A percentile compares a stretch with the other conserved stretches of the same genome.
Conservation (phyloP, 2,329 filamentous ascomycete genomes). For the Stachybotrys chlorohalonatus region DNA sequence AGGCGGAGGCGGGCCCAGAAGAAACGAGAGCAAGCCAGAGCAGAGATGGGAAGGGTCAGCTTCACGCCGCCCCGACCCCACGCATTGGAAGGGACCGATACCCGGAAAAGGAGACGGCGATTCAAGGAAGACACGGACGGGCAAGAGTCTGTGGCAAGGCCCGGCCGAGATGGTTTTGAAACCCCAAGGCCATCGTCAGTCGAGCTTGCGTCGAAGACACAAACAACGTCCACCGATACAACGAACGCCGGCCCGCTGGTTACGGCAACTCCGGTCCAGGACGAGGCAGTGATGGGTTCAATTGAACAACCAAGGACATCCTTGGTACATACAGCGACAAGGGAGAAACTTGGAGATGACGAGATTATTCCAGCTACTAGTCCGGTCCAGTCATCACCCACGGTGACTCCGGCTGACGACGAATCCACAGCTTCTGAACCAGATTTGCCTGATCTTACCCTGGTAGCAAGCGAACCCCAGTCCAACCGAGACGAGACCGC, state of each 20-base stretch:
- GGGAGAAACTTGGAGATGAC: constrained; percentile 7
- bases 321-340: constrained; percentile 5
- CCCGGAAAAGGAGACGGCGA: constrained; percentile 16
- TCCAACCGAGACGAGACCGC: constrained; percentile 7
- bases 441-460: constrained; percentile 22
- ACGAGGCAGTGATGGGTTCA: not conserved
- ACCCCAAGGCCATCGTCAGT: not conserved
- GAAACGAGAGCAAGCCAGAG: constrained; percentile 30
- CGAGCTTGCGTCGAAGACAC: not conserved
- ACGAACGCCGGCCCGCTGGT: not conserved
- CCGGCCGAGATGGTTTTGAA: not conserved
- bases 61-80: constrained; percentile 15
- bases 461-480: constrained; percentile 9
- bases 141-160: not conserved
- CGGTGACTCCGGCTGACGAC: constrained; percentile 10
- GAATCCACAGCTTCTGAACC: constrained; percentile 15
- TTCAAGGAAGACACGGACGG: not conserved
- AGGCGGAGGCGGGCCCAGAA: constrained; percentile 28
- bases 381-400: constrained; percentile 19
- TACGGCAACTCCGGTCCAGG: not conserved
- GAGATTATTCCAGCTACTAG: constrained; percentile 30
- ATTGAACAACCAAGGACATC: not conserved
- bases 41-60: not conserved
- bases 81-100: constrained; percentile 10
- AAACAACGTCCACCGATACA: not conserved